phyloP scores from a whole-genome alignment of 202 grass and related monocot species.

The Carex arenaria region DNA sequence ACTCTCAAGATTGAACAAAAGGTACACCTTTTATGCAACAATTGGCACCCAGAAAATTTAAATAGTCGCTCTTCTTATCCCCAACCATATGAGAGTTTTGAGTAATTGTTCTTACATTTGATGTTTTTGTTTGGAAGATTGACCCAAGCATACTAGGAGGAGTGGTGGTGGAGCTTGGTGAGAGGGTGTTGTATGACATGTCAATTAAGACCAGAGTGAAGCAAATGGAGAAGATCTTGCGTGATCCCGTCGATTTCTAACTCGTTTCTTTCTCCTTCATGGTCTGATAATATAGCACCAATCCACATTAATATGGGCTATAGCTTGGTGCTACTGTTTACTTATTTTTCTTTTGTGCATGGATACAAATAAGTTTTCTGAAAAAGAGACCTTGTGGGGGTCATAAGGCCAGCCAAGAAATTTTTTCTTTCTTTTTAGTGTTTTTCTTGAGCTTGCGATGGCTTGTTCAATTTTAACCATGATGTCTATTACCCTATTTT shows the following conservation, averaged over 20 bases:
- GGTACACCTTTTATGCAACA: slow-evolving; percentile 34
- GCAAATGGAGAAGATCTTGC: slow-evolving; percentile 91
- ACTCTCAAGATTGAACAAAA: slow-evolving; percentile 80
- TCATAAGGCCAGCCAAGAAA: slow-evolving; percentile 28
- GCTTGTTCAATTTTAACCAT: neutral
- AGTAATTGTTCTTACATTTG: neutral
- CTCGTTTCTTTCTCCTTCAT: neutral
- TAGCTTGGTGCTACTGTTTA: slow-evolving; percentile 8
- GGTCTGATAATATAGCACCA: slow-evolving; percentile 5
- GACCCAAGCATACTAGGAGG: slow-evolving; percentile 84
- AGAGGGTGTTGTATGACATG: slow-evolving; percentile 71
- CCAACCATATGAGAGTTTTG: neutral
- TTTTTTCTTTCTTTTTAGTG: slow-evolving; percentile 16
- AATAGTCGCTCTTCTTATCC: neutral
- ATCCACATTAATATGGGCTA: slow-evolving; percentile 23
- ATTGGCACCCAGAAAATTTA: neutral
- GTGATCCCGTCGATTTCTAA: slow-evolving; percentile 70
- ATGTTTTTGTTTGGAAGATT: slow-evolving; percentile 36
- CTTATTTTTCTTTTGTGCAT: slow-evolving; percentile 36
- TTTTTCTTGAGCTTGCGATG: neutral
- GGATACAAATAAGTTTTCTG: slow-evolving; percentile 43
- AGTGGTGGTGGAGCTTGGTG: slow-evolving; percentile 65
- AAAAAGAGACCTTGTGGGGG: slow-evolving; percentile 29
- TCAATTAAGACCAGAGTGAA: slow-evolving; percentile 89
- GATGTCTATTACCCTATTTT: neutral